Conservation (phyloP, 495 filamentous ascomycete species). For the Beverwykella pulmonaria region DNA sequence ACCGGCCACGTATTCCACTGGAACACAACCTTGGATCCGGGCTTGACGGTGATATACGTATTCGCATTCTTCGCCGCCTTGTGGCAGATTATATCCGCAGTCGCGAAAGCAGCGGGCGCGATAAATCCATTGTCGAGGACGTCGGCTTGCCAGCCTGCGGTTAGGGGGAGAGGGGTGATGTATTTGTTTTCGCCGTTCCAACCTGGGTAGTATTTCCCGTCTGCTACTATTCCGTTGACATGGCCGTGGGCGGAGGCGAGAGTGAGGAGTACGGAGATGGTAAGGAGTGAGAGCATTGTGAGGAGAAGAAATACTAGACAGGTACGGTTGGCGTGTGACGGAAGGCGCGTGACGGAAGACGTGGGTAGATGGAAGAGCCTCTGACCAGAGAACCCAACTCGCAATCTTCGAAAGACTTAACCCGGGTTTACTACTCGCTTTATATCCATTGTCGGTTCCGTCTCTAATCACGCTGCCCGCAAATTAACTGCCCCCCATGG, state of each 20-base stretch:
- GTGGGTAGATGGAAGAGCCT: too few species aligned
- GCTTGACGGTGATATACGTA: conserved; percentile 49
- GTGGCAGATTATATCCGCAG: conserved; percentile 58
- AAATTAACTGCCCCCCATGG: not conserved
- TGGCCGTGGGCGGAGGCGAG: conserved; percentile 34
- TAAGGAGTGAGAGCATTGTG: not conserved
- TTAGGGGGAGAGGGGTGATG: conserved; percentile 45
- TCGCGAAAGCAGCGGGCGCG: conserved; percentile 50
- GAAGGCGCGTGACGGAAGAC: too few species aligned
- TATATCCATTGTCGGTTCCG: not conserved
- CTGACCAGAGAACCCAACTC: too few species aligned
- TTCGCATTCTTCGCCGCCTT: conserved; percentile 54
- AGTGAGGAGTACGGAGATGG: conserved; percentile 1
- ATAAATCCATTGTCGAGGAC: conserved; percentile 65
- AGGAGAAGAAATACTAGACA: too few species aligned
- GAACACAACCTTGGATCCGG: conserved; percentile 48
- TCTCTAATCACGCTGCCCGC: not conserved
- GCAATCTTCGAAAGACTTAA: too few species aligned
- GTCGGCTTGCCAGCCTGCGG: conserved; percentile 59
- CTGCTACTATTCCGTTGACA: conserved; percentile 33
- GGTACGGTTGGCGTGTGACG: too few species aligned
- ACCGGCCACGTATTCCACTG: conserved; percentile 45
- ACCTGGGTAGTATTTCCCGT: conserved; percentile 48
- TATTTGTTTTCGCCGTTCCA: conserved; percentile 53
- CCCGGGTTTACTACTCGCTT: not conserved